Conservation (phyloP, 2,329 filamentous ascomycete species). For the Ceratocystis ficicola region DNA sequence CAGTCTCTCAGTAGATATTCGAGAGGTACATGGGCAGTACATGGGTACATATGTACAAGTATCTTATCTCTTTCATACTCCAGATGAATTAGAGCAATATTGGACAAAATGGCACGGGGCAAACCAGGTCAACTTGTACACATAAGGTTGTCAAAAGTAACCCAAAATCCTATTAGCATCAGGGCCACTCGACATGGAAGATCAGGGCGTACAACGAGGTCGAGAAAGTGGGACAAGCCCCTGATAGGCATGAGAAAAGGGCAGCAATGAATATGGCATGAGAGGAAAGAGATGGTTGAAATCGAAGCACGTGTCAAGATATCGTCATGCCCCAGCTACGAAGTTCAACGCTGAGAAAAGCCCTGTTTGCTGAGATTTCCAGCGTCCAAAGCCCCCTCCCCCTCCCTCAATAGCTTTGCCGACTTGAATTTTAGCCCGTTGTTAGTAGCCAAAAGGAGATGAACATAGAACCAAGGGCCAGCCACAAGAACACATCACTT, state of each 20-base stretch:
- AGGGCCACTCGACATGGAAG: background rate
- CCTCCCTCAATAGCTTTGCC: too few species aligned
- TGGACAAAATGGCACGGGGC: background rate
- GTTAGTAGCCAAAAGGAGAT: too few species aligned
- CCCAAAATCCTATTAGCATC: slow-evolving; percentile 1
- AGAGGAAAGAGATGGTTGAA: background rate
- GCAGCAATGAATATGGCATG: background rate
- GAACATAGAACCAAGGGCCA: too few species aligned
- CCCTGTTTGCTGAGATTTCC: too few species aligned
- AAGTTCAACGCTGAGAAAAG: background rate
- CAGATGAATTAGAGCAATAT: too few species aligned
- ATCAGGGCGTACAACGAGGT: background rate
- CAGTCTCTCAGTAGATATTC: background rate
- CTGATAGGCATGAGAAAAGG: background rate
- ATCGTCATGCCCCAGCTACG: too few species aligned
- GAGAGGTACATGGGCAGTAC: background rate
- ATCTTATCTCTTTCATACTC: background rate
- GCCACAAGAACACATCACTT: too few species aligned
- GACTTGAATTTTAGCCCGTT: too few species aligned
- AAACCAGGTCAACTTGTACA: background rate
- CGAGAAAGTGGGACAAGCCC: background rate
- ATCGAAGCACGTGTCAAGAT: too few species aligned
- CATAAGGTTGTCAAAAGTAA: background rate
- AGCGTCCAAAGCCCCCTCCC: too few species aligned
- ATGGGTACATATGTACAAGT: background rate